phyloP scores from a whole-genome alignment of 352 stramenopile species.

The Phytopythium chamaehyphon region DNA sequence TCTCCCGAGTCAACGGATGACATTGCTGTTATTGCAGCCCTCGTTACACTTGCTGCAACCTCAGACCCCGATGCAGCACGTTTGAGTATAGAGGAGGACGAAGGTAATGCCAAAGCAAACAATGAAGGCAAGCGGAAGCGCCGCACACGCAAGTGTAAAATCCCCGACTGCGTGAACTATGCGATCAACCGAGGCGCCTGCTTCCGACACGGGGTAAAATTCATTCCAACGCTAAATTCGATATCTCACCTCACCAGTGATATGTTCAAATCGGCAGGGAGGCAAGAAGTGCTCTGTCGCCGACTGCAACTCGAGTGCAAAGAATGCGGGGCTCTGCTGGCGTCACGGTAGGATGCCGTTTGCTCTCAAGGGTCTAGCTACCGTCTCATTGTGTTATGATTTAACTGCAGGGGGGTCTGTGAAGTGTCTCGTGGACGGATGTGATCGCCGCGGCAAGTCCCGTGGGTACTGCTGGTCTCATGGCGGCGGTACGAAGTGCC shows the following conservation, averaged over 20 bases:
- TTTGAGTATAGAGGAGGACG: too few species aligned
- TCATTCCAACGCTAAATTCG: too few species aligned
- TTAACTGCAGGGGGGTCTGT: constrained; percentile 24
- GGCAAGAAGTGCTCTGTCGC: constrained; percentile 32
- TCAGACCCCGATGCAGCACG: too few species aligned
- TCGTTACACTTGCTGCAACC: too few species aligned
- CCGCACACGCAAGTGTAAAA: constrained; percentile 22
- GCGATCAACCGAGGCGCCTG: constrained; percentile 41
- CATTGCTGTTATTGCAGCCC: too few species aligned
- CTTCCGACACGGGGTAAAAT: constrained; percentile 39
- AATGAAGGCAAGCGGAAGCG: constrained; percentile 12
- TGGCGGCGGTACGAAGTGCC: constrained; percentile 33
- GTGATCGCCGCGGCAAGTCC: constrained; percentile 31
- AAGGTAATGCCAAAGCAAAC: too few species aligned
- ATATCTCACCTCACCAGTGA: too few species aligned
- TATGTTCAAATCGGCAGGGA: too few species aligned
- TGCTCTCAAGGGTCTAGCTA: too few species aligned
- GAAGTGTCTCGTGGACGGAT: constrained; percentile 36
- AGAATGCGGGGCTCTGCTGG: constrained; percentile 34
- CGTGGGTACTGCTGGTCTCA: constrained; percentile 42
- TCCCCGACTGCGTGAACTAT: constrained; percentile 37
- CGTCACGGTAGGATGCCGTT: constrained; percentile 21
- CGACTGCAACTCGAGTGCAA: constrained; percentile 31
- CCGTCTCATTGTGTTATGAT: too few species aligned
- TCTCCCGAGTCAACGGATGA: too few species aligned